A percentile compares a stretch with the other conserved stretches of the same genome.
Conservation (phyloP, 208 protist species). For the Leishmania martiniquensis region DNA sequence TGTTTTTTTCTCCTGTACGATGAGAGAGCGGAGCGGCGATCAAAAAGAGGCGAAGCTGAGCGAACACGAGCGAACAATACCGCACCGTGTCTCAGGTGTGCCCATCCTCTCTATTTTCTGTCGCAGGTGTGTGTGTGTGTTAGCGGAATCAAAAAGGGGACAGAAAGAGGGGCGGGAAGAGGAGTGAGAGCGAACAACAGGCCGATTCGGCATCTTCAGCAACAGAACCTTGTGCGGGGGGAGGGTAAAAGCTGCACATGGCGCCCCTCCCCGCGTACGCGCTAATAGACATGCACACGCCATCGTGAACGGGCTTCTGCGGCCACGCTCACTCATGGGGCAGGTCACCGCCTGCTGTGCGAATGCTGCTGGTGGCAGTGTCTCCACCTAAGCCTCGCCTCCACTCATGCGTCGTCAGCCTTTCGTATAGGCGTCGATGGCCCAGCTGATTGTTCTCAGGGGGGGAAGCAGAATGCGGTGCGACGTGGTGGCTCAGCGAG, state of each 20-base stretch:
- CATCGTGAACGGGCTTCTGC: neutral
- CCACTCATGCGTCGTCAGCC: neutral
- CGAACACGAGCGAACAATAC: neutral
- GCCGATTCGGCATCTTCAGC: neutral
- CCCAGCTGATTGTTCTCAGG: too few species aligned
- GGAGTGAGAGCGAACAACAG: neutral
- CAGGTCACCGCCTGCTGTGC: neutral
- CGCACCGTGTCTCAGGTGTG: neutral
- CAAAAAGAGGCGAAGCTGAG: neutral
- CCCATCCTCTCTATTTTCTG: neutral
- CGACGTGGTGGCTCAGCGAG: too few species aligned
- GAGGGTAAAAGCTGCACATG: neutral
- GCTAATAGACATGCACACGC: neutral
- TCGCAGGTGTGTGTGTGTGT: neutral
- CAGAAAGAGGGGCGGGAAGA: neutral
- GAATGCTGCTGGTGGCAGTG: neutral
- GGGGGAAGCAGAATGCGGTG: too few species aligned
- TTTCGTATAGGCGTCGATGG: too few species aligned
- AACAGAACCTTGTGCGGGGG: neutral
- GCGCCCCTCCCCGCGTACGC: neutral
- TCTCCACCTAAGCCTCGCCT: neutral
- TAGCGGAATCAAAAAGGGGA: too few species aligned
- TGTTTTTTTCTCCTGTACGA: too few species aligned
- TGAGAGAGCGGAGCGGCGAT: neutral
- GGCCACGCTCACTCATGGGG: neutral